A percentile compares a stretch with the other conserved stretches of the same genome.
These are phyloP conservation scores for Clavispora vitiphila DNA, from an alignment of 805 yeast species.

Conservation along the genomic window DNA sequence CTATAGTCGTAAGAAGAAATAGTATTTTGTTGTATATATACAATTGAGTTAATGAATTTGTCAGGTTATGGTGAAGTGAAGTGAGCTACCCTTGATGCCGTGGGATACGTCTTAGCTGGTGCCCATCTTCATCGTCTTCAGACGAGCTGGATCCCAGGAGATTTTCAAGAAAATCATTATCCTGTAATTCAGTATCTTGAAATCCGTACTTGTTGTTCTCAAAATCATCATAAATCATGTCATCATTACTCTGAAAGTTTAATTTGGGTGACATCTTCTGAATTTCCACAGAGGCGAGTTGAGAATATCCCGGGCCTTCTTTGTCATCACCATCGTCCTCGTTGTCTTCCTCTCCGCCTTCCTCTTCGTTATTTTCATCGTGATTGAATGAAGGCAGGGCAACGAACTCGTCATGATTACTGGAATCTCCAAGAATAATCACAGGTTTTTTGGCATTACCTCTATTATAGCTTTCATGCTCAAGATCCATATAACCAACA, in stretches of 20 bases:
- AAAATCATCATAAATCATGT: slow-evolving; percentile 22
- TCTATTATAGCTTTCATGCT: slow-evolving; percentile 19
- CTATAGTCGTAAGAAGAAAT: slow-evolving; percentile 19
- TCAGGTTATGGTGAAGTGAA: neutral
- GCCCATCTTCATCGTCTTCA: slow-evolving; percentile 27
- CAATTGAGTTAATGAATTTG: neutral
- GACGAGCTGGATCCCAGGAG: slow-evolving; percentile 43
- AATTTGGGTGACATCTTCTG: slow-evolving; percentile 31
- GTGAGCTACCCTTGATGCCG: slow-evolving; percentile 25
- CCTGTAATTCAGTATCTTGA: slow-evolving; percentile 13
- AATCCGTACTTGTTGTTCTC: slow-evolving; percentile 14
- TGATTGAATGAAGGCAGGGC: slow-evolving; percentile 10
- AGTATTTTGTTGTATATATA: neutral
- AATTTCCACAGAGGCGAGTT: slow-evolving; percentile 18
- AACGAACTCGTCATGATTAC: slow-evolving; percentile 30
- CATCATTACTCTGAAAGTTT: slow-evolving; percentile 13
- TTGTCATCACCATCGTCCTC: slow-evolving; percentile 17
- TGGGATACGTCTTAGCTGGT: slow-evolving; percentile 40
- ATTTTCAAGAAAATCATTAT: slow-evolving; percentile 32
- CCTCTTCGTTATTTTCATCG: slow-evolving; percentile 1
- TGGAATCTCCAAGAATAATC: slow-evolving; percentile 32
- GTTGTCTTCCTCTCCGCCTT: slow-evolving; percentile 8
- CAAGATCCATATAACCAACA: slow-evolving; percentile 36
- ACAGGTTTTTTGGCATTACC: slow-evolving; percentile 12
- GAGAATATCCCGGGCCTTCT: slow-evolving; percentile 13